phyloP scores from a whole-genome alignment of 805 yeast genomes.

The Tetrapisispora iriomotensis region DNA sequence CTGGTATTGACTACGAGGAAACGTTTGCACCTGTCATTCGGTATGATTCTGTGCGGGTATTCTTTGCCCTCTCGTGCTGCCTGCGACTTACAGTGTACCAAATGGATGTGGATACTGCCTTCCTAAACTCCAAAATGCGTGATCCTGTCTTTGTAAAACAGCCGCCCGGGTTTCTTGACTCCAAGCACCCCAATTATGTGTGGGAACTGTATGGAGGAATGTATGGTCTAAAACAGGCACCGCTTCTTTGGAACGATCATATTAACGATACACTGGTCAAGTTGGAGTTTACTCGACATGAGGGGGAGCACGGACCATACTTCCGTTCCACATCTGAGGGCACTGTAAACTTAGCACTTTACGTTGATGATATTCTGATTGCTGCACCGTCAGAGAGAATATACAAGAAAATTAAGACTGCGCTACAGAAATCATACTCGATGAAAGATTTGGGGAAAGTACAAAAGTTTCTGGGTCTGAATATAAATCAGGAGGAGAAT shows the following conservation, averaged over 20 bases:
- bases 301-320: no score
- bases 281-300: no score
- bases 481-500: not conserved
- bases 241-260: constrained; percentile 24
- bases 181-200: constrained; percentile 4
- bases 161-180: constrained; percentile 3
- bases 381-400: not conserved
- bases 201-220: constrained; percentile 9
- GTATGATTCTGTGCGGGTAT: constrained; percentile 11
- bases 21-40: constrained; percentile 24
- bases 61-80: constrained; percentile 5
- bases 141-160: constrained; percentile 4
- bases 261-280: constrained; percentile 22
- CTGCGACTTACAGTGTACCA: constrained; percentile 8
- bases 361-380: constrained; percentile 7
- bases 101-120: constrained; percentile 17
- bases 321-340: no score
- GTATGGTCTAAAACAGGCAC: constrained; percentile 12
- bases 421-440: not conserved
- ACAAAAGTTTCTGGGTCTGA: constrained; percentile 6
- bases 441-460: constrained; percentile 7
- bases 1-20: constrained; percentile 21
- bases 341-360: no score
- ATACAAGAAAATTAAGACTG: not conserved
- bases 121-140: constrained; percentile 8